Evolutionary conservation across 805 yeast genomes (phyloP).

Genomic region (Wickerhamomyces pijperi): DNA sequence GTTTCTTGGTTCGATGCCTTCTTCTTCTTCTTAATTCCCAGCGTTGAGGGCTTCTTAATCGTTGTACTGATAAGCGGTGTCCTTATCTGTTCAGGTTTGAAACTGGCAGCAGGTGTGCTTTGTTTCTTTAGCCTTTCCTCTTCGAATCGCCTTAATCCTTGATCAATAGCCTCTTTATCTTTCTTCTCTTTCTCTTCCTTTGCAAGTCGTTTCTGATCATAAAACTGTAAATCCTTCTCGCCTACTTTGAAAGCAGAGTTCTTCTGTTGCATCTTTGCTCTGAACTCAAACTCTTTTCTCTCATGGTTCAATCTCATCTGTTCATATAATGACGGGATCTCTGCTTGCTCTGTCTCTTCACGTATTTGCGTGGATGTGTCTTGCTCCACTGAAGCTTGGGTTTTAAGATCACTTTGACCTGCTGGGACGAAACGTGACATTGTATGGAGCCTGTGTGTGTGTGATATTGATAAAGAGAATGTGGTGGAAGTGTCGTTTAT

Average conservation of each 20-base stretch:
- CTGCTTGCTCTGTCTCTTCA: slow-evolving; percentile 13
- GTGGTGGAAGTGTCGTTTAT: no score
- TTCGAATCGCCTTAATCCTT: slow-evolving; percentile 11
- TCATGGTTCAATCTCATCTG: slow-evolving; percentile 18
- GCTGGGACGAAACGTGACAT: slow-evolving; percentile 20
- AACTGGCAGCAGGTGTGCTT: not conserved
- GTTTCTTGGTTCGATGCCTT: not conserved
- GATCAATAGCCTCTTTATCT: slow-evolving; percentile 13
- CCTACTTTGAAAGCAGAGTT: slow-evolving; percentile 13
- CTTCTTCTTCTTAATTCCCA: not conserved
- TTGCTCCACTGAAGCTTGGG: slow-evolving; percentile 10
- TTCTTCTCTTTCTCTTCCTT: slow-evolving; percentile 3
- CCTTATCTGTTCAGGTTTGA: no score
- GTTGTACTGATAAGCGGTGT: not conserved
- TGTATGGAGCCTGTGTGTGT: not conserved
- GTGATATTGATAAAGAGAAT: no score
- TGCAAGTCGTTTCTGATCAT: slow-evolving; percentile 3
- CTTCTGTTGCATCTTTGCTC: slow-evolving; percentile 13
- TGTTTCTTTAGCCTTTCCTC: slow-evolving; percentile 7
- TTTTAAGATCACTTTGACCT: slow-evolving; percentile 16
- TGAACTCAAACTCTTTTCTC: slow-evolving; percentile 14
- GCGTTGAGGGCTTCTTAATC: not conserved
- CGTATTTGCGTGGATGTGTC: slow-evolving; percentile 9
- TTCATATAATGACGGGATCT: slow-evolving; percentile 15
- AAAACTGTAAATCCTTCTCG: slow-evolving; percentile 12